Percentiles rank a stretch among this genome's conserved stretches.
Evolutionary conservation across 257 asterid genomes (phyloP).

Genomic region (Ballota nigra): DNA sequence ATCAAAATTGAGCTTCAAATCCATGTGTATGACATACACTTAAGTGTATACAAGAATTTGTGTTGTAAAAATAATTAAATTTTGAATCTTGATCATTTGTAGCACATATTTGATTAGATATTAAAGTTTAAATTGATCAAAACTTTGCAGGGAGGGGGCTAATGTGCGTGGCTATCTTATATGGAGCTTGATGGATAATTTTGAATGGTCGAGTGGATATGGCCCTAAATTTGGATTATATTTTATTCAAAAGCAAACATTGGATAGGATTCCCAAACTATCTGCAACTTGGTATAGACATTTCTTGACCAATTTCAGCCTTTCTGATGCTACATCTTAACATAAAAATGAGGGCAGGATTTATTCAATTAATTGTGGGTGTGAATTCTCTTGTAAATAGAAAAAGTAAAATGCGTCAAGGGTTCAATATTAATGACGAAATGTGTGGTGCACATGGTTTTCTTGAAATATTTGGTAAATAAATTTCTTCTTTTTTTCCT

Average conservation of each 20-base stretch:
- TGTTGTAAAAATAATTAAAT: too few species aligned
- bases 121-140: background rate
- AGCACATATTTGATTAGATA: background rate
- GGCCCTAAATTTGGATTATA: constrained; percentile 50
- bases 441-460: background rate
- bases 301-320: constrained; percentile 42
- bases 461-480: too few species aligned
- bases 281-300: constrained; percentile 61
- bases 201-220: constrained; percentile 67
- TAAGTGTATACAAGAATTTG: too few species aligned
- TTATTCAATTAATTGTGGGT: background rate
- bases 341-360: background rate
- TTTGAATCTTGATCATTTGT: background rate
- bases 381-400: too few species aligned
- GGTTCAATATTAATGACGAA: constrained; percentile 4
- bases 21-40: too few species aligned
- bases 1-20: too few species aligned
- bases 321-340: background rate
- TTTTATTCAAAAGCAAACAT: constrained; percentile 35
- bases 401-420: background rate
- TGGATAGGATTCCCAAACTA: constrained; percentile 52
- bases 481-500: too few species aligned
- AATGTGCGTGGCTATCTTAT: constrained; percentile 72
- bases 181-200: constrained; percentile 78
- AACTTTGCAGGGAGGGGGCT: constrained; percentile 48